A percentile compares a stretch with the other conserved stretches of the same genome.
These are phyloP conservation scores for Fusarium camptoceras DNA, from an alignment of 2,329 filamentous ascomycete genomes.

Conservation along the genomic window DNA sequence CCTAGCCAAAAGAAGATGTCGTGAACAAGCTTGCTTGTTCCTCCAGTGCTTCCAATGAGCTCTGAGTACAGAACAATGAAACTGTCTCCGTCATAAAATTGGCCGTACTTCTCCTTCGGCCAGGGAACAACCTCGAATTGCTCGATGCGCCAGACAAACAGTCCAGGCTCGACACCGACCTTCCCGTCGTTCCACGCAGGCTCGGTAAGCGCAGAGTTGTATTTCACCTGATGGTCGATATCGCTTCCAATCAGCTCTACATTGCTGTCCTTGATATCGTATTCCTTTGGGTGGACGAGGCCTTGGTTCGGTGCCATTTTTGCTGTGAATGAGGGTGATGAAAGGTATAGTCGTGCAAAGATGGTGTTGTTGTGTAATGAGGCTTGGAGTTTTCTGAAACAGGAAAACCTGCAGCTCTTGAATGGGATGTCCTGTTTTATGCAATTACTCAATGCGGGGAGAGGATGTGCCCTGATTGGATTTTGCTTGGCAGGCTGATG, in stretches of 20 bases:
- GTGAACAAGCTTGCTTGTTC: constrained; percentile 62
- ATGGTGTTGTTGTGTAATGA: background rate
- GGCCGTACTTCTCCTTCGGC: constrained; percentile 66
- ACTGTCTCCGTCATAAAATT: constrained; percentile 76
- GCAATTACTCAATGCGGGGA: constrained; percentile 40
- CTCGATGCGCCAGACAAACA: constrained; percentile 75
- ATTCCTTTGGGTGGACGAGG: constrained; percentile 71
- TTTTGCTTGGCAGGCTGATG: constrained; percentile 23
- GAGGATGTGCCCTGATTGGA: constrained; percentile 37
- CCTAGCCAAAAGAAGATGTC: constrained; percentile 80
- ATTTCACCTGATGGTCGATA: constrained; percentile 75
- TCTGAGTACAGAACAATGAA: constrained; percentile 74
- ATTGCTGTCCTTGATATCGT: constrained; percentile 76
- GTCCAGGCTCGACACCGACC: constrained; percentile 64
- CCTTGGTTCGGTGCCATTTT: constrained; percentile 72
- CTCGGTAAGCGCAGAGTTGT: constrained; percentile 72
- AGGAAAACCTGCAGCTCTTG: background rate
- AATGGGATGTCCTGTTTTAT: constrained; percentile 6
- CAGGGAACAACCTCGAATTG: constrained; percentile 73
- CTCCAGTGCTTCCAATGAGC: constrained; percentile 60
- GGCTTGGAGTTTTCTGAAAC: constrained; percentile 18
- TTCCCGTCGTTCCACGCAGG: constrained; percentile 73
- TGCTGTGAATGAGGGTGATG: background rate
- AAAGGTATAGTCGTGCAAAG: background rate
- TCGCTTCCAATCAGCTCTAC: constrained; percentile 72